These are phyloP conservation scores for Xylariomycetidae sp. DNA, from an alignment of 2,329 filamentous ascomycete species.

Conservation along the genomic window DNA sequence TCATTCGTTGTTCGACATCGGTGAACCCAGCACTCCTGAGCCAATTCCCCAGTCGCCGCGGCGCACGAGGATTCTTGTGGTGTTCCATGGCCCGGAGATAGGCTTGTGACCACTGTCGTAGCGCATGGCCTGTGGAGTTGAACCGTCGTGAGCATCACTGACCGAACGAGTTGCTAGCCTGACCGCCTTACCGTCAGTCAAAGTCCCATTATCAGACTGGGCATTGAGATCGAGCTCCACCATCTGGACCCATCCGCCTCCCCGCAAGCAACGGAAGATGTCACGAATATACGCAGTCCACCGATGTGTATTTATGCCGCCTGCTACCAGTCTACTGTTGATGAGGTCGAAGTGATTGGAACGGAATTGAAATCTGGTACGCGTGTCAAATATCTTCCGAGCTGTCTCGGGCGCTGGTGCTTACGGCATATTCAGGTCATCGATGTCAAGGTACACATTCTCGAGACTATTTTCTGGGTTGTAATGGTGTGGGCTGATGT, in stretches of 20 bases:
- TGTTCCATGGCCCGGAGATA: constrained; percentile 57
- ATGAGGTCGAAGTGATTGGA: constrained; percentile 75
- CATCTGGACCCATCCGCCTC: constrained; percentile 82
- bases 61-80: constrained; percentile 63
- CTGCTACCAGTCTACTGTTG: constrained; percentile 69
- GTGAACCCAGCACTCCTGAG: constrained; percentile 61
- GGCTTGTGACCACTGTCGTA: constrained; percentile 62
- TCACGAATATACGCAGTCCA: constrained; percentile 76
- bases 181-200: constrained; percentile 52
- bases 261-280: constrained; percentile 65
- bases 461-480: constrained; percentile 55
- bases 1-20: constrained; percentile 58
- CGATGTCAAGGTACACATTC: constrained; percentile 68
- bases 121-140: constrained; percentile 51
- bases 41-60: constrained; percentile 54
- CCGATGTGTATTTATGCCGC: constrained; percentile 65
- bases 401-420: constrained; percentile 12
- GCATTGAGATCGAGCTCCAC: constrained; percentile 82
- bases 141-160: constrained; percentile 9
- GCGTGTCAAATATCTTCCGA: constrained; percentile 10
- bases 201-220: constrained; percentile 79
- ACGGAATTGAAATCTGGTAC: constrained; percentile 44
- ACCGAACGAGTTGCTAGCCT: background rate
- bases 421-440: constrained; percentile 64
- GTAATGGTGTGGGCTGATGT: constrained; percentile 61